Percentiles rank a stretch among this genome's conserved stretches.
Evolutionary conservation across 257 asterid genomes (phyloP).

Genomic region (Lycium ferocissimum): DNA sequence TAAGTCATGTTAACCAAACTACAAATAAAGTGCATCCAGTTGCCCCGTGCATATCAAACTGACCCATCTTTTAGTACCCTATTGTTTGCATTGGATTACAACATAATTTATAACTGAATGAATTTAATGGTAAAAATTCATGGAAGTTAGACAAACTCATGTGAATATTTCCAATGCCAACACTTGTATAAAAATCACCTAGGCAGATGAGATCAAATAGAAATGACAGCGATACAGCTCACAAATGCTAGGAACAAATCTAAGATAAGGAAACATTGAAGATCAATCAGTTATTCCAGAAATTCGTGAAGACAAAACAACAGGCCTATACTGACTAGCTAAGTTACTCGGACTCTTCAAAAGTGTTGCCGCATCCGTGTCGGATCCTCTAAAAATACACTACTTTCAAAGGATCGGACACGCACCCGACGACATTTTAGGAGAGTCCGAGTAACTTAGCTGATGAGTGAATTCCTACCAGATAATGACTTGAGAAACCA

Average conservation of each 20-base stretch:
- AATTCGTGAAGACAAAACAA: background rate
- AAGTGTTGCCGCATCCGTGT: no score
- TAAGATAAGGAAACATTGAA: slow-evolving; percentile 10
- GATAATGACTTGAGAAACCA: slow-evolving; percentile 16
- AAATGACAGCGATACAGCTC: background rate
- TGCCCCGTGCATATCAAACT: background rate
- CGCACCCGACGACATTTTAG: no score
- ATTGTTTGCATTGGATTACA: slow-evolving; percentile 11
- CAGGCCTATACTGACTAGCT: background rate
- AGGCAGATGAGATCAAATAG: background rate
- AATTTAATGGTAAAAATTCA: background rate
- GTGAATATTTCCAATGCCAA: background rate
- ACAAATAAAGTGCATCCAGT: background rate
- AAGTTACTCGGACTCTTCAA: no score
- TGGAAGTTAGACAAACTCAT: slow-evolving; percentile 5
- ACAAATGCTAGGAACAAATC: slow-evolving; percentile 17
- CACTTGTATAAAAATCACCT: background rate
- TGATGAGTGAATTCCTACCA: background rate
- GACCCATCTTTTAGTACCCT: slow-evolving; percentile 10
- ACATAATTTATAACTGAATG: background rate
- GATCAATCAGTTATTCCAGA: background rate
- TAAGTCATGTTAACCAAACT: background rate
- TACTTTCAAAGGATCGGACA: no score
- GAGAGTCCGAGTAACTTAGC: no score
- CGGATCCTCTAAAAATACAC: no score